These are phyloP conservation scores for Phragmites australis DNA, from an alignment of 176 grass and related monocot genomes.

Conservation along the genomic window DNA sequence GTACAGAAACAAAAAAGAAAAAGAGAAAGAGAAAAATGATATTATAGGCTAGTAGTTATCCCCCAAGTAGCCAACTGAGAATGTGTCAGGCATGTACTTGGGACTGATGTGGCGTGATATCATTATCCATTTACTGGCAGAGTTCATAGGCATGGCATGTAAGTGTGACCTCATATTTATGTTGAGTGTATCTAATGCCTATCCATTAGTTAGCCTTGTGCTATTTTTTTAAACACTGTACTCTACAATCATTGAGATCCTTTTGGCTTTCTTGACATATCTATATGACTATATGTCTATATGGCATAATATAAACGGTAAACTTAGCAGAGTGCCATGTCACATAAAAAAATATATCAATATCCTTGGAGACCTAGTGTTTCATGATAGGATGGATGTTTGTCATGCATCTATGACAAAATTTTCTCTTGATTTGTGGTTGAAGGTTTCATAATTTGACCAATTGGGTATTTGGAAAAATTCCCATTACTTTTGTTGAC, in stretches of 20 bases:
- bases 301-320: background rate
- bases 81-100: constrained; percentile 41
- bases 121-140: constrained; percentile 49
- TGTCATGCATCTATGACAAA: background rate
- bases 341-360: background rate
- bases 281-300: background rate
- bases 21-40: background rate
- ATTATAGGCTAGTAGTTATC: constrained; percentile 33
- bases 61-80: constrained; percentile 31
- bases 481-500: background rate
- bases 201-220: background rate
- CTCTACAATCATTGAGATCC: background rate
- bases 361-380: background rate
- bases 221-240: background rate
- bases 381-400: background rate
- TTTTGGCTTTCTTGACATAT: constrained; percentile 1
- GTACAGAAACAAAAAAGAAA: constrained; percentile 3
- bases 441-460: background rate
- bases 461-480: background rate
- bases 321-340: background rate
- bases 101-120: constrained; percentile 42
- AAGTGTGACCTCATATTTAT: constrained; percentile 44
- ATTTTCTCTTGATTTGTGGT: background rate
- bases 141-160: constrained; percentile 51
- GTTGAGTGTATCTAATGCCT: constrained; percentile 14